Evolutionary conservation across 2,329 filamentous ascomycete genomes (phyloP), one percentile per base, ranked within the genome.

Genomic region (Sporothrix curviconia): DNA sequence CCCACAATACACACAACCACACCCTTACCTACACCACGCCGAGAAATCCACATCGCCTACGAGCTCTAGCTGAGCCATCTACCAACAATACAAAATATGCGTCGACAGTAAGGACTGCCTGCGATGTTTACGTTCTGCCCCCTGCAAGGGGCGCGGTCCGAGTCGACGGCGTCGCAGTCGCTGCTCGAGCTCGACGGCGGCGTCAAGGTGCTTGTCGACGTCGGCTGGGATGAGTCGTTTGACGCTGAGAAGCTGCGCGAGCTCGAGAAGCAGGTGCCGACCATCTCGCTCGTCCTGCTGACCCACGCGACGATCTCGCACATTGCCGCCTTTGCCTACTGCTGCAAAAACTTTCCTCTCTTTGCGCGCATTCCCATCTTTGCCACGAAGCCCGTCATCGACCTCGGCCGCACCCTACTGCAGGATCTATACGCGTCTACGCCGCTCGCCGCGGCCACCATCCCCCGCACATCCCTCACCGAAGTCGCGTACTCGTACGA

Each of bases 81-180:
- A n/a, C 8, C 11, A 19, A 24, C n/a, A 2, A 19, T 9, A 28
- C 43, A 34, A 15, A 32, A 39, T 14, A 37, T 47, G 55, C 30
- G 24, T 22, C 28, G 14, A 9, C 37, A 25, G 17, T 55, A 34
- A 39, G 30, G 32, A 40, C 11, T n/a, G 5, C 34, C 17, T 30
- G 50, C 47, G 51, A 99, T 99, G 94, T 97, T 99, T 78, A 95
- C 88, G 64, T 96, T 97, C 74, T 95, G 89, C 67, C 86, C 94
- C 47, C 79, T 99, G 58, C 86, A 96, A 65, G 94, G 94, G 69
- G 92, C 94, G 60, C 90, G 95, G 68, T 92, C 90, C 53, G 83
- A 88, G 64, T 94, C 90, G 47, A 79, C 85, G 59, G 92, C 92
- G 43, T 95, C 91, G 62, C 91, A 96, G 71, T 97, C 94, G n/a